Percentiles rank a stretch among this genome's conserved stretches.
These are phyloP conservation scores for Penicillium chermesinum DNA, from an alignment of 495 filamentous ascomycete species.

Conservation along the genomic window DNA sequence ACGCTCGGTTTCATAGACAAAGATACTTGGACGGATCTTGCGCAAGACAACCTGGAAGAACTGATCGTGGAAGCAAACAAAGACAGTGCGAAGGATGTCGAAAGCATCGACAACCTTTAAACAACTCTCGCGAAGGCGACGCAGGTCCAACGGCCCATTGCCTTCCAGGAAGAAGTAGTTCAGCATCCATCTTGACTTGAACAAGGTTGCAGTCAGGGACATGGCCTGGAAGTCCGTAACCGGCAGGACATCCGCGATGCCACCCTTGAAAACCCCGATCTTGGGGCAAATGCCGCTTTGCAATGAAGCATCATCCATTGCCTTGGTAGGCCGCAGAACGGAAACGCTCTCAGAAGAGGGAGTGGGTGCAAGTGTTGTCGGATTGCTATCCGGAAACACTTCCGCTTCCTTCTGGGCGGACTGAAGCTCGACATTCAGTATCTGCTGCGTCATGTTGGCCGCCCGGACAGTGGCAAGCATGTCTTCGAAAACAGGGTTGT, in stretches of 20 bases:
- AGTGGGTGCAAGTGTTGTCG: conserved; percentile 11
- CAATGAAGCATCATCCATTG: conserved; percentile 37
- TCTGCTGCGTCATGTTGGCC: conserved; percentile 24
- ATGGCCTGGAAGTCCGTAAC: conserved; percentile 61
- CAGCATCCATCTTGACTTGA: conserved; percentile 46
- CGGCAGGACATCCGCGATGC: conserved; percentile 54
- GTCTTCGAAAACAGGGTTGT: conserved; percentile 42
- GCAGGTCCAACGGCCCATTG: conserved; percentile 41
- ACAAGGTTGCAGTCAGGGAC: conserved; percentile 55
- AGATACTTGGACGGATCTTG: conserved; percentile 46
- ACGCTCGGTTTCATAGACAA: conserved; percentile 51
- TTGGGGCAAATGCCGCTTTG: conserved; percentile 48
- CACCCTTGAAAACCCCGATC: conserved; percentile 51
- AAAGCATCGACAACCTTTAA: conserved; percentile 46
- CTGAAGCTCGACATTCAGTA: conserved; percentile 21
- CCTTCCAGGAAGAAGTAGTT: conserved; percentile 58
- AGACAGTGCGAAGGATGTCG: conserved; percentile 67
- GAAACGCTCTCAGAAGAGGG: conserved; percentile 42
- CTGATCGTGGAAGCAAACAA: conserved; percentile 50
- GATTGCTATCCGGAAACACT: conserved; percentile 14
- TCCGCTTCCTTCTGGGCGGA: conserved; percentile 13
- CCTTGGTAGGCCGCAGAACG: conserved; percentile 33
- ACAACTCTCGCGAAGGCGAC: conserved; percentile 41
- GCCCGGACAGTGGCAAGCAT: conserved; percentile 36
- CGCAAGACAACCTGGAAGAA: conserved; percentile 61